Evolutionary conservation across 495 filamentous ascomycete genomes (phyloP).

Genomic region (Penicillium maclennaniae): DNA sequence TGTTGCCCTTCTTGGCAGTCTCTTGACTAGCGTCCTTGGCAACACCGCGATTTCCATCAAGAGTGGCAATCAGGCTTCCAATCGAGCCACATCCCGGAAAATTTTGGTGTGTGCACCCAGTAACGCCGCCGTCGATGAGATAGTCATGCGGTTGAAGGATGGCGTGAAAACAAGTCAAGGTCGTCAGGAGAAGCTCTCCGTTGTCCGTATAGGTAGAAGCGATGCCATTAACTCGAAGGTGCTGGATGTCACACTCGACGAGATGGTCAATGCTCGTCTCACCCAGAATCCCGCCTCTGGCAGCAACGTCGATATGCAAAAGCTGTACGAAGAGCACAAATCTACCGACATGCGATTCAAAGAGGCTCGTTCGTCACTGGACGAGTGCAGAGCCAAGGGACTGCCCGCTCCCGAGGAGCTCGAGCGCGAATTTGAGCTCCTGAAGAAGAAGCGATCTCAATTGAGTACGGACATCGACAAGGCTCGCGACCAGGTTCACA

Average conservation of each 20-base stretch:
- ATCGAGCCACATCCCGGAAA: conserved; percentile 59
- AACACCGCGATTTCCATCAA: conserved; percentile 26
- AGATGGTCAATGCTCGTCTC: conserved; percentile 75
- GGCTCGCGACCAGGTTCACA: conserved; percentile 77
- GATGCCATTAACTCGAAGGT: conserved; percentile 92
- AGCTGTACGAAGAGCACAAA: conserved; percentile 79
- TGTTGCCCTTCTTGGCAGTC: conserved; percentile 87
- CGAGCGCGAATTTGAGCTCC: conserved; percentile 68
- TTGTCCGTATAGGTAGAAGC: conserved; percentile 85
- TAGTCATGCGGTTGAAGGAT: conserved; percentile 87
- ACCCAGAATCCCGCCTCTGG: conserved; percentile 35
- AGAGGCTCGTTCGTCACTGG: conserved; percentile 61
- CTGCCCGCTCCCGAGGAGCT: conserved; percentile 59
- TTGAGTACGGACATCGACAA: conserved; percentile 80
- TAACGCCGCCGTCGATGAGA: conserved; percentile 95
- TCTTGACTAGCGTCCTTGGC: conserved; percentile 62
- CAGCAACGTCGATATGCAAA: conserved; percentile 56
- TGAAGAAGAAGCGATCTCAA: conserved; percentile 69
- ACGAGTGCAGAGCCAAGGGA: conserved; percentile 63
- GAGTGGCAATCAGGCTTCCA: conserved; percentile 21
- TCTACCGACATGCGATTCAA: conserved; percentile 67
- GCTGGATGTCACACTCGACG: conserved; percentile 88
- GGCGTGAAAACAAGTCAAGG: conserved; percentile 80
- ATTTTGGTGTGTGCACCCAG: conserved; percentile 92
- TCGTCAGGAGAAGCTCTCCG: conserved; percentile 64